Base-by-base conservation (phyloP, 2,329 filamentous ascomycete species). In the Xylaria sp. region DNA sequence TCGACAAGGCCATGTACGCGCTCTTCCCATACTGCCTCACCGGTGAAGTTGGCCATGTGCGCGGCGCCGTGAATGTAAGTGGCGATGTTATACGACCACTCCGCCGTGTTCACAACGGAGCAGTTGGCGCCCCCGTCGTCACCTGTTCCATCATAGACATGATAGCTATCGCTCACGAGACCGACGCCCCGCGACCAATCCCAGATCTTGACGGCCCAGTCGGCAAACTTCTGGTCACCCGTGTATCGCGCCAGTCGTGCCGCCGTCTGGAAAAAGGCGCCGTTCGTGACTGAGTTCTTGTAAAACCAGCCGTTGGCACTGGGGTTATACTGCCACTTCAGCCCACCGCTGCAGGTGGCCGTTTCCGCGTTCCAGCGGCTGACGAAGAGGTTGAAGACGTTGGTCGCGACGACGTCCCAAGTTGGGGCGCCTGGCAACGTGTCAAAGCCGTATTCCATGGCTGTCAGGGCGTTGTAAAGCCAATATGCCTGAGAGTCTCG, bases 191-290 rank as follows among this genome's bases (percentile, higher is more conserved):
- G 69, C 13, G 80, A 76, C 85, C 86, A 88, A 57, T 86, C 80
- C 71, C 86, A 96, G n/a, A 87, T 77, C 67, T 79, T 86, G 59
- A 83, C 79, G 0, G 90, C 91, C 89, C 88, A 92, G 11, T 90
- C 82, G 7, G 83, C 80, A 70, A 95, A 96, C 0, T 89, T 94
- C 57, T 81, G 69, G 73, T 96, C 93, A 44, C 85, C 83, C 0
- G 91, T 95, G 75, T 90, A 94, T 5, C 87, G 80, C 0, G 89
- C 89, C 10, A 95, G 80, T 11, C 91, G 86, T 4, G 90, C 80
- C n/a, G 83, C 85, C n/a, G 88, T 72, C 71, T 88, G 86, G 76
- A 88, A 88, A 74, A 88, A 87, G 72, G 84, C 86, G 3, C 86
- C 86, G 75, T 88, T 88, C 49, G 84, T 83, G 65, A 89, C 86